A percentile compares a stretch with the other conserved stretches of the same genome.
These are phyloP conservation scores for Naganishia sp. DNA, from an alignment of 1,284 basidiomycete species.

Conservation along the genomic window DNA sequence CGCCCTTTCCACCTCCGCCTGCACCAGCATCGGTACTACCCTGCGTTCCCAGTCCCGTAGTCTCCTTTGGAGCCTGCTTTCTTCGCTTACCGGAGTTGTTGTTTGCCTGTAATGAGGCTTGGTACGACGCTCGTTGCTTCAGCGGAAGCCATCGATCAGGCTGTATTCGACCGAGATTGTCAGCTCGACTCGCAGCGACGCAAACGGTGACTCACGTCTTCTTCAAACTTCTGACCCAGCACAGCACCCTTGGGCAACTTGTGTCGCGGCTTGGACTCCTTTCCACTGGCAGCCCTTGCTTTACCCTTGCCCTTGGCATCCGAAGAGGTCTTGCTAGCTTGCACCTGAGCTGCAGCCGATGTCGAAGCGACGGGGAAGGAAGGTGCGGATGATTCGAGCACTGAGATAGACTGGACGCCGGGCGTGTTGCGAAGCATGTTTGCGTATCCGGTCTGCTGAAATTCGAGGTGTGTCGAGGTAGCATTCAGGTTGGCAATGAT, in stretches of 20 bases:
- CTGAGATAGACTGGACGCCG: constrained; percentile 1
- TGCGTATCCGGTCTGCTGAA: constrained; percentile 24
- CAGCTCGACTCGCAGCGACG: not conserved
- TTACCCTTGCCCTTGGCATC: constrained; percentile 17
- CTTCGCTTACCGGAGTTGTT: constrained; percentile 12
- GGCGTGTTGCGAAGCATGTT: constrained; percentile 4
- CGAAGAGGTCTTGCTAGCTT: constrained; percentile 17
- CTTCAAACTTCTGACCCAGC: constrained; percentile 42
- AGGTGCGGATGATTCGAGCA: constrained; percentile 12
- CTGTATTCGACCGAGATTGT: constrained; percentile 32
- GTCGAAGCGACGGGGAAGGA: constrained; percentile 8
- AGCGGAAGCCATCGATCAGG: constrained; percentile 54
- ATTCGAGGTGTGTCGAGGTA: constrained; percentile 71
- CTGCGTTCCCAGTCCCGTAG: constrained; percentile 30
- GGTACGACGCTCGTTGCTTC: constrained; percentile 45
- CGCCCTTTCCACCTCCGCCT: not conserved
- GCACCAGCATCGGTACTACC: constrained; percentile 17
- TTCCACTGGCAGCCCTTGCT: constrained; percentile 20
- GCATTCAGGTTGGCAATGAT: constrained; percentile 78
- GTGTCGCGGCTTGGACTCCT: constrained; percentile 44
- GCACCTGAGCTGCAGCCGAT: not conserved
- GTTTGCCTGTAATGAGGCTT: not conserved
- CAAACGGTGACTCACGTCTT: constrained; percentile 47
- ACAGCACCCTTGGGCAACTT: constrained; percentile 50
- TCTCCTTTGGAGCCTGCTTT: constrained; percentile 24